Conservation (phyloP, 2,329 filamentous ascomycete genomes). For the Fusarium stilboides region DNA sequence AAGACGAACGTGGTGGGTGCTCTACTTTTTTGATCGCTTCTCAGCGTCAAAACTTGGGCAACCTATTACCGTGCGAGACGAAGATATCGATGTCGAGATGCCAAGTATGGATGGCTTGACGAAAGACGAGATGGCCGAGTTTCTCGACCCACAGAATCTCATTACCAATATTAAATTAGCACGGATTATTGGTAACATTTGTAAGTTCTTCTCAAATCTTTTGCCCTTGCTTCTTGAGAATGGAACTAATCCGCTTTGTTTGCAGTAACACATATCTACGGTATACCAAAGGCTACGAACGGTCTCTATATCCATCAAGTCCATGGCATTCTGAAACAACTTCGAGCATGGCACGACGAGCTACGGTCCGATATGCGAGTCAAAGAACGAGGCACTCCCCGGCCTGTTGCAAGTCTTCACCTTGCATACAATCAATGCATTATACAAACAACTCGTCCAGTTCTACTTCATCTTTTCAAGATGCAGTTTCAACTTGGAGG, state of each 20-base stretch:
- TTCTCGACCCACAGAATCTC: slow-evolving; percentile 50
- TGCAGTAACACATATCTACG: slow-evolving; percentile 50
- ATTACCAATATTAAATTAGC: slow-evolving; percentile 51
- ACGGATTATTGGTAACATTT: slow-evolving; percentile 52
- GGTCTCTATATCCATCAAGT: slow-evolving; percentile 51
- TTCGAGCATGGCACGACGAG: slow-evolving; percentile 50
- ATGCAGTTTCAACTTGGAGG: slow-evolving; percentile 47
- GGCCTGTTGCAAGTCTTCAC: slow-evolving; percentile 49
- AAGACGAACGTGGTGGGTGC: slow-evolving; percentile 53
- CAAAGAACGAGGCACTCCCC: slow-evolving; percentile 46
- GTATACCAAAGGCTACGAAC: slow-evolving; percentile 49
- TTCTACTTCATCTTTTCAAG: slow-evolving; percentile 53
- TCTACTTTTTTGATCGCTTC: slow-evolving; percentile 55
- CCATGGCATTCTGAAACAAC: slow-evolving; percentile 49
- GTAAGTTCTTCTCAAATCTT: not conserved
- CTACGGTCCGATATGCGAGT: slow-evolving; percentile 46
- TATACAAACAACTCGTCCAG: slow-evolving; percentile 53
- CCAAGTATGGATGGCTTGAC: slow-evolving; percentile 51
- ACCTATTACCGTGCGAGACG: slow-evolving; percentile 51
- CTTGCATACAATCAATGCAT: slow-evolving; percentile 56
- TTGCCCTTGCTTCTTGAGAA: fast-evolving
- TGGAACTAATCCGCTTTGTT: fast-evolving
- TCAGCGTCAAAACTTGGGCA: slow-evolving; percentile 54
- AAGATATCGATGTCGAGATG: slow-evolving; percentile 54
- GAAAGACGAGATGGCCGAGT: slow-evolving; percentile 49